Evolutionary conservation across 768 basidiomycete species (phyloP).

Genomic region (Neoboletus brunneissimus): DNA sequence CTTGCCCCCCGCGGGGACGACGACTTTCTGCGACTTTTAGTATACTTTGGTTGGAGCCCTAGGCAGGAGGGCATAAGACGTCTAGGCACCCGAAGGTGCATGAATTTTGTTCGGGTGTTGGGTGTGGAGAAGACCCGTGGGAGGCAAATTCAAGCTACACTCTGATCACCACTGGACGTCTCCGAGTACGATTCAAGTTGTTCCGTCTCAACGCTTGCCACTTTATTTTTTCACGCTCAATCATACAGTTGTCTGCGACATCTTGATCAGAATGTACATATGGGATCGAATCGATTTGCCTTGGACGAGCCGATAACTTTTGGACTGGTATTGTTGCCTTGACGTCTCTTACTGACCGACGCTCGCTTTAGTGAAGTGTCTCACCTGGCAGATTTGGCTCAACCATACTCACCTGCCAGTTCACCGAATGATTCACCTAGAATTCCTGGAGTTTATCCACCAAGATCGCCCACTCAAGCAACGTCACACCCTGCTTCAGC

Average conservation of each 20-base stretch:
- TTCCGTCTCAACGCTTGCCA: background rate
- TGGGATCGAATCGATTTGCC: background rate
- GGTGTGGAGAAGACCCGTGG: background rate
- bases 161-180: too few relatives aligned
- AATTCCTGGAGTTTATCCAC: slow-evolving; percentile 56
- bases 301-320: background rate
- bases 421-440: slow-evolving; percentile 9
- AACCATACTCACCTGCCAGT: background rate
- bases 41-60: background rate
- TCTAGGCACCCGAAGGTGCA: too few relatives aligned
- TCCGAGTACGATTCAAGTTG: too few relatives aligned
- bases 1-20: background rate
- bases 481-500: slow-evolving; percentile 61
- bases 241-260: background rate
- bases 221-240: background rate
- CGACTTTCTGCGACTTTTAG: background rate
- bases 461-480: slow-evolving; percentile 78
- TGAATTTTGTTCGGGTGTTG: too few relatives aligned
- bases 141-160: background rate
- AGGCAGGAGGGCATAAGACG: background rate
- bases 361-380: background rate
- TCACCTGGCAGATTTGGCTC: background rate
- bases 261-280: background rate
- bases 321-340: background rate
- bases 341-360: background rate